Conservation (phyloP, 495 filamentous ascomycete genomes). For the Talaromyces proteolyticus region DNA sequence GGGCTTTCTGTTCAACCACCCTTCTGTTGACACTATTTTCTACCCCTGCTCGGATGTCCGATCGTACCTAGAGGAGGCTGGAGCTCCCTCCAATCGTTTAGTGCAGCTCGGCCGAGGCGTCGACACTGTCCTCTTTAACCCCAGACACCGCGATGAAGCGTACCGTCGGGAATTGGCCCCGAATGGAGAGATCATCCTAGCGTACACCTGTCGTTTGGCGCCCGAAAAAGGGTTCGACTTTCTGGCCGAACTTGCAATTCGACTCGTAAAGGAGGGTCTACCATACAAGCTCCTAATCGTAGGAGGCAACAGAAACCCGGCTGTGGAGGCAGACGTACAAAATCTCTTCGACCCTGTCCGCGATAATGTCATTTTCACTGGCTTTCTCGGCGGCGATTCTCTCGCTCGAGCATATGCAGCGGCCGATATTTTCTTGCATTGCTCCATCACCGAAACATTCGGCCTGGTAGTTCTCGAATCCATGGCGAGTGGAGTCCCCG, state of each 20-base stretch:
- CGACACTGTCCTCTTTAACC: constrained; percentile 49
- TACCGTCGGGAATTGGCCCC: constrained; percentile 46
- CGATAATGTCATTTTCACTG: constrained; percentile 50
- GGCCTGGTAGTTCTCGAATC: constrained; percentile 59
- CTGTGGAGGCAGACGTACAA: constrained; percentile 48
- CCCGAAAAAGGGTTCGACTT: constrained; percentile 64
- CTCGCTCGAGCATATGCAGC: constrained; percentile 53
- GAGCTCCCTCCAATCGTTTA: constrained; percentile 43
- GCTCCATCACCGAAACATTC: constrained; percentile 62
- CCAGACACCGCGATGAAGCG: constrained; percentile 34
- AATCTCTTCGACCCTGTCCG: constrained; percentile 39
- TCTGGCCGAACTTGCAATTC: constrained; percentile 41
- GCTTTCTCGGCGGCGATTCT: constrained; percentile 46
- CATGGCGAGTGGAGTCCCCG: constrained; percentile 60
- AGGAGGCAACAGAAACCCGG: constrained; percentile 54
- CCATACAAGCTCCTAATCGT: constrained; percentile 56
- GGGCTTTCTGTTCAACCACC: constrained; percentile 52
- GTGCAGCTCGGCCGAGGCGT: constrained; percentile 54
- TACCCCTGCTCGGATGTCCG: constrained; percentile 53
- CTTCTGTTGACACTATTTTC: constrained; percentile 53
- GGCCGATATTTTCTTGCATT: constrained; percentile 58
- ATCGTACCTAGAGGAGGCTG: constrained; percentile 44
- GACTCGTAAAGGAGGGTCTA: constrained; percentile 44
- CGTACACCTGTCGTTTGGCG: constrained; percentile 53
- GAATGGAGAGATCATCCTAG: constrained; percentile 51